phyloP scores from a whole-genome alignment of 2,329 filamentous ascomycete species.

The Colletotrichum caudatum region DNA sequence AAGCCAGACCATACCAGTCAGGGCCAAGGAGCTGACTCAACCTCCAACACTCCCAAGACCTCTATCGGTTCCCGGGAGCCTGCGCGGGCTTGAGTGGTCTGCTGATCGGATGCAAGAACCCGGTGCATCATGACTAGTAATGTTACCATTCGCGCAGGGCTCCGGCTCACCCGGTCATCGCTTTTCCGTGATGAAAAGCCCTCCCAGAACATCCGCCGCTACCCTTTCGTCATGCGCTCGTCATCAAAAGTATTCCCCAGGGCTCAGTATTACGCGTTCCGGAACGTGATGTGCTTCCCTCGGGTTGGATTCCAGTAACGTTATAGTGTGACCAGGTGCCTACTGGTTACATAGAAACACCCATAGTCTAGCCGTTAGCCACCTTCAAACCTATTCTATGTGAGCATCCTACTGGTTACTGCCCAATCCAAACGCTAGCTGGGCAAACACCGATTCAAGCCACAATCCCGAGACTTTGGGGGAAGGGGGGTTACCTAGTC shows the following conservation, averaged over 20 bases:
- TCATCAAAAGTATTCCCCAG: not conserved
- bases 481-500: slow-evolving; percentile 6
- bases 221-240: slow-evolving; percentile 22
- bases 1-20: slow-evolving; percentile 2
- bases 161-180: not conserved
- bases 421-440: slow-evolving; percentile 21
- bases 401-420: not conserved
- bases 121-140: not conserved
- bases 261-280: not conserved
- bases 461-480: slow-evolving; percentile 31
- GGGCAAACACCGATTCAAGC: slow-evolving; percentile 28
- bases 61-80: not conserved
- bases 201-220: not conserved
- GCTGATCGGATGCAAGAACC: slow-evolving; percentile 21
- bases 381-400: slow-evolving; percentile 23
- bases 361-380: slow-evolving; percentile 8
- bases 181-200: not conserved
- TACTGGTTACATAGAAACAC: not conserved
- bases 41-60: not conserved
- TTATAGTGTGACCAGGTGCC: not conserved
- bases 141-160: not conserved
- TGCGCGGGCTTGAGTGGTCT: slow-evolving; percentile 8
- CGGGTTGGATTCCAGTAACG: too few relatives aligned
- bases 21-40: not conserved
- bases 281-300: not conserved